These are phyloP conservation scores for Tirmania nivea DNA, from an alignment of 495 filamentous ascomycete species.

Conservation along the genomic window DNA sequence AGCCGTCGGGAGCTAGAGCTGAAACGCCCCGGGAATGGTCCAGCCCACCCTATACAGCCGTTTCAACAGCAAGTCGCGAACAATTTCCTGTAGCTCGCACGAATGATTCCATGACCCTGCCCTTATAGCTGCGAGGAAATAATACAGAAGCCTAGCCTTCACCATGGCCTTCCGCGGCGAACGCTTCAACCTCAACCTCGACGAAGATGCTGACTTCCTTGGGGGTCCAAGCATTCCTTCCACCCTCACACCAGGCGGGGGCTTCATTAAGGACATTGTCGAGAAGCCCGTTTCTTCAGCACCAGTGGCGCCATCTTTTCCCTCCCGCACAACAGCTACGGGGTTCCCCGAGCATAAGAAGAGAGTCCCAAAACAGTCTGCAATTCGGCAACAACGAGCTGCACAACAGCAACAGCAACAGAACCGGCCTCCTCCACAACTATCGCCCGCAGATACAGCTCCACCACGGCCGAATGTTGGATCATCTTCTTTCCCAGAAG, in stretches of 20 bases:
- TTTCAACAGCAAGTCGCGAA: no score
- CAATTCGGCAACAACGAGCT: conserved; percentile 52
- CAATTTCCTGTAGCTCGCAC: no score
- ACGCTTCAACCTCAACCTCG: conserved; percentile 36
- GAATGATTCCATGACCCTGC: no score
- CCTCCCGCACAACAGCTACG: conserved; percentile 34
- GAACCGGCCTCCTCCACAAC: neutral
- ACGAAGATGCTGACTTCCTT: conserved; percentile 18
- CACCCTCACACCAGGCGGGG: no score
- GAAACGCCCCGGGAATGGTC: no score
- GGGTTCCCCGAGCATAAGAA: conserved; percentile 80
- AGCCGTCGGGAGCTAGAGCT: no score
- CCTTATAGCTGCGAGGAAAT: no score
- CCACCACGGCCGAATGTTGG: neutral
- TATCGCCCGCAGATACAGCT: neutral
- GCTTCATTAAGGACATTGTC: conserved; percentile 51
- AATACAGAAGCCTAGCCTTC: neutral
- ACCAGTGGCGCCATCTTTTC: conserved; percentile 40
- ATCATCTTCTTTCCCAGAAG: neutral
- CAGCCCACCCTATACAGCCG: no score
- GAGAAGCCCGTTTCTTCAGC: conserved; percentile 39
- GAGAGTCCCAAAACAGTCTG: conserved; percentile 37
- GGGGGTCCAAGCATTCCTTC: neutral
- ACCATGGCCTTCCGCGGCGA: conserved; percentile 38
- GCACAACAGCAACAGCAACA: conserved; percentile 10